Conservation (phyloP, 2,329 filamentous ascomycete species). For the Arthrocladium fulminans region DNA sequence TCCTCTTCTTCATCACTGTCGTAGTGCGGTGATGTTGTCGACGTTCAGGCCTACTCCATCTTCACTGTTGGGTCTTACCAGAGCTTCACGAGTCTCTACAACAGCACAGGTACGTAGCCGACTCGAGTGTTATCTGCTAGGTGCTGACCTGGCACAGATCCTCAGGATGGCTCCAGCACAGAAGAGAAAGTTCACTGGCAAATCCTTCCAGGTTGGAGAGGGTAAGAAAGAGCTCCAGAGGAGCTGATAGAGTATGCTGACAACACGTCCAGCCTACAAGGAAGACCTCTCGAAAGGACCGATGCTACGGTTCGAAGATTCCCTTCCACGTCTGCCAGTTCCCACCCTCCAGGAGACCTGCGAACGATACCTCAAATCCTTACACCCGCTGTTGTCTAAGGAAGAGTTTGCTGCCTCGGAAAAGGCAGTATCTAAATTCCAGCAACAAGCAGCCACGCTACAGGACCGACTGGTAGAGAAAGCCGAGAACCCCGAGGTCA, state of each 20-base stretch:
- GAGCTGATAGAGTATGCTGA: constrained; percentile 10
- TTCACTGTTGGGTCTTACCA: constrained; percentile 15
- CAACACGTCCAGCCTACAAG: constrained; percentile 47
- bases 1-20: background rate
- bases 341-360: constrained; percentile 57
- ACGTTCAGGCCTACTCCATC: constrained; percentile 17
- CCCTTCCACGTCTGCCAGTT: constrained; percentile 53
- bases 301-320: constrained; percentile 60
- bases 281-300: constrained; percentile 55
- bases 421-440: constrained; percentile 78
- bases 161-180: constrained; percentile 23
- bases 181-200: constrained; percentile 33
- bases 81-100: constrained; percentile 9
- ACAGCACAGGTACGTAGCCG: constrained; percentile 5
- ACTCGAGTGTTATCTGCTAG: background rate
- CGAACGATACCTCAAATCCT: constrained; percentile 57
- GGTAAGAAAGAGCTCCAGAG: constrained; percentile 28
- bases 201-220: constrained; percentile 30
- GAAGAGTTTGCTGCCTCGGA: constrained; percentile 55
- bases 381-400: constrained; percentile 53
- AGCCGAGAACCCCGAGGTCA: constrained; percentile 67
- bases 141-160: constrained; percentile 12
- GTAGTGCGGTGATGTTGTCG: constrained; percentile 16
- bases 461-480: constrained; percentile 79
- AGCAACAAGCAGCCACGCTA: constrained; percentile 76